Evolutionary conservation across 257 asterid genomes (phyloP), one percentile per base, ranked within the genome.

Genomic region (Eustoma russellianum): DNA sequence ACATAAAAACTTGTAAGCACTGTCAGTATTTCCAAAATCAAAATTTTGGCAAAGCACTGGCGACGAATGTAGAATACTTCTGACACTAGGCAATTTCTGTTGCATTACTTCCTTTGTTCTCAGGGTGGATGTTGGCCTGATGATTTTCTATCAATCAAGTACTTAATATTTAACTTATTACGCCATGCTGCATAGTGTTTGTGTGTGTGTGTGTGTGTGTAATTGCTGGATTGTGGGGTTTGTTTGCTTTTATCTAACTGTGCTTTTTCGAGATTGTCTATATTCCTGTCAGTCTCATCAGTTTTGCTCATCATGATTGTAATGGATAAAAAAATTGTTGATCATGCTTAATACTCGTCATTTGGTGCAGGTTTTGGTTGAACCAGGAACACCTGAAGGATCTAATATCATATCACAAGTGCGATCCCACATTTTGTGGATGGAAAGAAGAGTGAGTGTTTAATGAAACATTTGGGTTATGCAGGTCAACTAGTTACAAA

Each of bases 351-450:
- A 48, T 46, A 55, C 64, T 46, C 47, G 13, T 66, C 33, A 15
- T 52, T 33, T 58, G 71, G 70, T 64, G 63, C 86, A 91, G 97
- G 77, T 91, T 65, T 46, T 87, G 70, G 87, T 85, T 58, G 98
- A 91, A 71, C 98, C 98, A 46, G 98, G 97, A 66, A 84, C 95
- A 50, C 98, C 97, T 51, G 94, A 87, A 70, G 98, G 98, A 80
- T 84, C 94, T 65, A 80, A 75, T 71, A 82, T 91, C 61, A 91
- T 91, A 62, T 77, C 96, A 33, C 98, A 87, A 66, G 73, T 91
- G 90, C 80, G 97, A 70, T 87, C 98, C 38, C 90, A 91, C 70
- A 85, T 87, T 70, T 64, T 91, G 65, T 91, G 98, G 95, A 79
- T 85, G 97, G 98, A 91, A 77, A 77, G 74, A 41, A 77, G 98